Evolutionary conservation across 768 basidiomycete species (phyloP).

Genomic region (Kwoniella europaea): DNA sequence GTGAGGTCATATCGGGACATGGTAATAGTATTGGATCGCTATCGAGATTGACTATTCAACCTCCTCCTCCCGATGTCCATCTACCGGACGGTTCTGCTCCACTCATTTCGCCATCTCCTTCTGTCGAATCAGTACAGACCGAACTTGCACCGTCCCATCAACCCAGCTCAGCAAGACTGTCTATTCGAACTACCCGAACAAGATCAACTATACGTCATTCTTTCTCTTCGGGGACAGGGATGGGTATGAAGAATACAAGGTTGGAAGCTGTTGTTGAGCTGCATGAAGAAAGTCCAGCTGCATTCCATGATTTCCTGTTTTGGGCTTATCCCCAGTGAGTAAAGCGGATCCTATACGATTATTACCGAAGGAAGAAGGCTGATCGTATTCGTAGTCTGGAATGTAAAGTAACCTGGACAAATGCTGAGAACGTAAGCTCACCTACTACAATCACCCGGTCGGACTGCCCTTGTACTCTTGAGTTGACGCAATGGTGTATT

Average conservation of each 20-base stretch:
- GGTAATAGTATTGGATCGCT: neutral
- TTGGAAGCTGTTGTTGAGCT: conserved; percentile 84
- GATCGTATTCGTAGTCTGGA: conserved; percentile 61
- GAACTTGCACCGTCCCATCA: neutral
- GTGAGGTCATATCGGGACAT: conserved; percentile 3
- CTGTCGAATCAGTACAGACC: neutral
- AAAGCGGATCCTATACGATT: neutral
- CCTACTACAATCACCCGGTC: too few species aligned
- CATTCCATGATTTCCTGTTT: conserved; percentile 91
- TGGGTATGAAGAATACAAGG: neutral
- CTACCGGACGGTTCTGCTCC: neutral
- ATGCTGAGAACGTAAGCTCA: conserved; percentile 74
- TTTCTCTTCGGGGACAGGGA: conserved; percentile 26
- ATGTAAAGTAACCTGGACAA: conserved; percentile 91
- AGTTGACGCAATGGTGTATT: conserved; percentile 9
- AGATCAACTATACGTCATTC: conserved; percentile 37
- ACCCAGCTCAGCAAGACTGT: neutral
- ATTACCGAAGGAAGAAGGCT: neutral
- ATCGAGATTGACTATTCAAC: conserved; percentile 3
- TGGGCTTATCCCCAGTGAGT: conserved; percentile 90
- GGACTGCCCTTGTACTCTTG: neutral
- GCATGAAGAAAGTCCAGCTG: conserved; percentile 86
- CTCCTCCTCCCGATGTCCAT: neutral
- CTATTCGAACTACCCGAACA: neutral
- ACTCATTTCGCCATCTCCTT: neutral